phyloP scores from a whole-genome alignment of 805 yeast species.

The Saturnispora ahearnii region DNA sequence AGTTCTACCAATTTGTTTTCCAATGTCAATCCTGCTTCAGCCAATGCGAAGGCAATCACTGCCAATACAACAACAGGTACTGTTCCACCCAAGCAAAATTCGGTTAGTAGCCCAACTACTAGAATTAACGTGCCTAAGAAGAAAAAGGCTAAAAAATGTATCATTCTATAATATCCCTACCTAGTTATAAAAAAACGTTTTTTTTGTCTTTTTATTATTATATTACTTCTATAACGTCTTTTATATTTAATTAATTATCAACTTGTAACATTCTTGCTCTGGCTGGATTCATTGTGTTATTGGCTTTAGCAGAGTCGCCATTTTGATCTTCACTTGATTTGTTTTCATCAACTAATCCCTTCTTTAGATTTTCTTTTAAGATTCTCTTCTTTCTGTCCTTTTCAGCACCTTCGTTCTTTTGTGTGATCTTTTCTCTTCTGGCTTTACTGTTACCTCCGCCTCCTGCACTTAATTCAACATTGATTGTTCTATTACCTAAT shows the following conservation, averaged over 20 bases:
- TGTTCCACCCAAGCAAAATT: background rate
- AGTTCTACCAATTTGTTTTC: no score
- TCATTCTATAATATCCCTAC: conserved; percentile 28
- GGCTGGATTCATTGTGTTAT: conserved; percentile 51
- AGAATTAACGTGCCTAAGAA: conserved; percentile 15
- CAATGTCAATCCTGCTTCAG: background rate
- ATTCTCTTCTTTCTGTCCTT: conserved; percentile 60
- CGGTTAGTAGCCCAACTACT: conserved; percentile 8
- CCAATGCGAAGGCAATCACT: conserved; percentile 12
- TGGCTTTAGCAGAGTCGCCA: conserved; percentile 14
- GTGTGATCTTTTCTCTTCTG: conserved; percentile 60
- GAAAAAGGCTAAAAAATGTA: conserved; percentile 42
- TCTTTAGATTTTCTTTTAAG: conserved; percentile 34
- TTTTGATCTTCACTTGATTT: background rate
- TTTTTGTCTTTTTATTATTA: background rate
- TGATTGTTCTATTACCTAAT: conserved; percentile 66
- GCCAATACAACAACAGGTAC: conserved; percentile 3
- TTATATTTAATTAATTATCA: conserved; percentile 1
- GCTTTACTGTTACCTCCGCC: conserved; percentile 88
- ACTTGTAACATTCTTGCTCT: conserved; percentile 35
- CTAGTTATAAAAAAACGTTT: no score
- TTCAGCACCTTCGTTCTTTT: conserved; percentile 67
- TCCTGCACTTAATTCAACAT: conserved; percentile 94
- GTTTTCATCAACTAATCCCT: conserved; percentile 22
- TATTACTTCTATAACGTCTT: conserved; percentile 6